These are phyloP conservation scores for Suillus subluteus DNA, from an alignment of 768 basidiomycete species.

Conservation along the genomic window DNA sequence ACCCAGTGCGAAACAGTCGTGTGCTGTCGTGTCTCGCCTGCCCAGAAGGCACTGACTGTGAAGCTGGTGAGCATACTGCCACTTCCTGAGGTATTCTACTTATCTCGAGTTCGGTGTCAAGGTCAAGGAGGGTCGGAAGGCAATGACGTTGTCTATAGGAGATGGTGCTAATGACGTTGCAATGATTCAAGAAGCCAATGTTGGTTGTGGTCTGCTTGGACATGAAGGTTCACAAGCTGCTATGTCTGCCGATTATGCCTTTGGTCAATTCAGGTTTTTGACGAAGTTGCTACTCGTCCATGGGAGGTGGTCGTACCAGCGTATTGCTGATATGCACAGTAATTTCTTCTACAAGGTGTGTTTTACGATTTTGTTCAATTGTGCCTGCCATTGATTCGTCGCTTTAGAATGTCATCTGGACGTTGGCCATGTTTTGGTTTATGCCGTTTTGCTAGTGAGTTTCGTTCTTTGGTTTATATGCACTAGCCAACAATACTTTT, in stretches of 20 bases:
- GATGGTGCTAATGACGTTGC: constrained; percentile 98
- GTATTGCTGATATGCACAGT: constrained; percentile 94
- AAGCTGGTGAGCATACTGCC: constrained; percentile 63
- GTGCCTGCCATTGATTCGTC: constrained; percentile 12
- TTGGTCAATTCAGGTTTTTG: constrained; percentile 95
- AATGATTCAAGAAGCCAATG: constrained; percentile 99
- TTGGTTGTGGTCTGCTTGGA: constrained; percentile 92
- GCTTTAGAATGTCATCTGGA: constrained; percentile 86
- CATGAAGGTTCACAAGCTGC: constrained; percentile 97
- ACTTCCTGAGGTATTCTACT: constrained; percentile 4
- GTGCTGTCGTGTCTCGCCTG: constrained; percentile 96
- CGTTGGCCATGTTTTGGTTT: constrained; percentile 93
- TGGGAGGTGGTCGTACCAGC: constrained; percentile 96
- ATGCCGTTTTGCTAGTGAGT: constrained; percentile 83
- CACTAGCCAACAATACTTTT: constrained; percentile 21
- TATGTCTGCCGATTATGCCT: constrained; percentile 98
- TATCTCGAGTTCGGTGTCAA: constrained; percentile 29
- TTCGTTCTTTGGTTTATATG: constrained; percentile 9
- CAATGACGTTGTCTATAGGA: constrained; percentile 96
- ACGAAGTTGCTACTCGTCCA: constrained; percentile 92
- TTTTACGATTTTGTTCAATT: constrained; percentile 13
- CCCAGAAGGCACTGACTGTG: constrained; percentile 97
- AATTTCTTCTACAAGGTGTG: constrained; percentile 98
- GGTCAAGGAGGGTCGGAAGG: constrained; percentile 95
- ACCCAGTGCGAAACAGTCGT: constrained; percentile 98